Percentiles rank a stretch among this genome's conserved stretches.
phyloP scores from a whole-genome alignment of 208 protist species.

The Giardia duodenalis region DNA sequence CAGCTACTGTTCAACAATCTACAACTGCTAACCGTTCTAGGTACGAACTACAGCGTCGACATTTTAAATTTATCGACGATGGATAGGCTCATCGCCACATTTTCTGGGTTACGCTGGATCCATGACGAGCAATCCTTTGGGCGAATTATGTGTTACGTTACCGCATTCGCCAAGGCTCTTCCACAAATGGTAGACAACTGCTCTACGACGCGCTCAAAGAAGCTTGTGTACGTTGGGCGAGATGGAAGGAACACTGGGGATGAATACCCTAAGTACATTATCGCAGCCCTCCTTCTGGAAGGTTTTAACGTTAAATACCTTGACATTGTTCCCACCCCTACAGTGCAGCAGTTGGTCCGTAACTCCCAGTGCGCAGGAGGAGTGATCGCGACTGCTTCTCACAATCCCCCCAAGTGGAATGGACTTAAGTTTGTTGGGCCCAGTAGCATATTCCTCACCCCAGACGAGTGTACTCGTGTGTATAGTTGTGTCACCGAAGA shows the following conservation, averaged over 20 bases:
- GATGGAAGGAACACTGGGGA: not conserved
- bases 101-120: not conserved
- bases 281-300: slow-evolving; percentile 32
- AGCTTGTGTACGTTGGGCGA: not conserved
- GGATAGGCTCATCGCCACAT: not conserved
- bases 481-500: slow-evolving; percentile 33
- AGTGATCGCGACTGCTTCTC: slow-evolving; percentile 54
- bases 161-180: not conserved
- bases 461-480: slow-evolving; percentile 43
- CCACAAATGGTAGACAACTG: not conserved
- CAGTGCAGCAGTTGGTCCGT: slow-evolving; percentile 53
- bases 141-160: not conserved
- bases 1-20: too few species aligned
- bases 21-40: too few species aligned
- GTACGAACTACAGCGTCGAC: too few species aligned
- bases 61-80: too few species aligned
- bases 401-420: slow-evolving; percentile 56
- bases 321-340: slow-evolving; percentile 56
- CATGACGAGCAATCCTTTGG: not conserved
- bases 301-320: slow-evolving; percentile 49
- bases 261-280: not conserved
- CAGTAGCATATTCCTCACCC: slow-evolving; percentile 54
- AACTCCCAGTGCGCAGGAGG: slow-evolving; percentile 42
- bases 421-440: slow-evolving; percentile 56
- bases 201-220: not conserved